Evolutionary conservation across 140 eudicot genomes (phyloP).

Genomic region (Eryngium alpinum): DNA sequence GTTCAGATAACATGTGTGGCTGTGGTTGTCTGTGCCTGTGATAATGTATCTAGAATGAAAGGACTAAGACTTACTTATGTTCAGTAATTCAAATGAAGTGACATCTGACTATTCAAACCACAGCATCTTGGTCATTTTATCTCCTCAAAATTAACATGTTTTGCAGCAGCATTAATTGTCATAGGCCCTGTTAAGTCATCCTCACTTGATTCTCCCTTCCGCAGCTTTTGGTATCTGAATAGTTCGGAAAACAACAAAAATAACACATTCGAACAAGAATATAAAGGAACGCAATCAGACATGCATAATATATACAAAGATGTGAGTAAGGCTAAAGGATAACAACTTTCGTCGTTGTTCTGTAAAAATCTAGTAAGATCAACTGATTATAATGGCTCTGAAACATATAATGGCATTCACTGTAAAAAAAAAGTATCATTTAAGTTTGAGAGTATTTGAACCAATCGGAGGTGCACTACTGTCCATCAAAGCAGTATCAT

Average conservation of each 20-base stretch:
- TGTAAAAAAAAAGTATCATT: no score
- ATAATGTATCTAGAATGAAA: no score
- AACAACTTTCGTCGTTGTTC: not conserved
- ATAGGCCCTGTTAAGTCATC: slow-evolving; percentile 30
- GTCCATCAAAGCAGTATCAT: no score
- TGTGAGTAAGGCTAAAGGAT: not conserved
- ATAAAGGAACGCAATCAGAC: not conserved
- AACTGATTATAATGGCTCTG: not conserved
- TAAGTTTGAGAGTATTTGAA: not conserved
- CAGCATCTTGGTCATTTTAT: slow-evolving; percentile 58
- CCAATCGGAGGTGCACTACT: no score
- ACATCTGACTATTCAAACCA: no score
- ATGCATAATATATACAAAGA: not conserved
- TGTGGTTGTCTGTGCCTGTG: no score
- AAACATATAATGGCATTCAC: no score
- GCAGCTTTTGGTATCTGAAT: slow-evolving; percentile 70
- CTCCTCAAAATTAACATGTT: slow-evolving; percentile 87
- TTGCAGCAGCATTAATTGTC: slow-evolving; percentile 36
- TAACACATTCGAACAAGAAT: not conserved
- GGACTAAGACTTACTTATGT: no score
- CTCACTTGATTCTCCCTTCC: slow-evolving; percentile 38
- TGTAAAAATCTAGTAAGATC: not conserved
- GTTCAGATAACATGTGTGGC: no score
- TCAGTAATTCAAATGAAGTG: no score
- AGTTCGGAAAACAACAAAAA: not conserved